Evolutionary conservation across 1,139 yeast species (phyloP).

Genomic region (Kurtzmaniella quercitrusa): DNA sequence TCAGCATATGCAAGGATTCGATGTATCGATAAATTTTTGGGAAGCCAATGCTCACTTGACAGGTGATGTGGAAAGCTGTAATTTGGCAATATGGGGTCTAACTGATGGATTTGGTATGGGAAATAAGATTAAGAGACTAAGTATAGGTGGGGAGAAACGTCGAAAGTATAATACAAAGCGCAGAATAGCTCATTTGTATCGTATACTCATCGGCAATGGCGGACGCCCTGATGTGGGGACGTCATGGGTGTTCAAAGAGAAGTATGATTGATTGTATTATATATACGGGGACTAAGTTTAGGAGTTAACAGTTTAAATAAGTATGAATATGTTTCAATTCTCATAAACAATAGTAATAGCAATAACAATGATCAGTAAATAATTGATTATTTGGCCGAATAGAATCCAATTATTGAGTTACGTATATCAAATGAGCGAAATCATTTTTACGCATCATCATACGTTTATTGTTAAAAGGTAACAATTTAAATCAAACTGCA

Average conservation of each 20-base stretch:
- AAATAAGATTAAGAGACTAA: conserved; percentile 10
- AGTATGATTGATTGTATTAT: conserved; percentile 9
- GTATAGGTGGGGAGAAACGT: conserved; percentile 14
- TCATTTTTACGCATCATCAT: too few species aligned
- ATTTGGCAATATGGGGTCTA: conserved; percentile 21
- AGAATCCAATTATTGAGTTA: too few species aligned
- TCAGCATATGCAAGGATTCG: conserved; percentile 15
- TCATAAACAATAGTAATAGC: too few species aligned
- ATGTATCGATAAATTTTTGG: conserved; percentile 20
- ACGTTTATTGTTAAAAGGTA: too few species aligned
- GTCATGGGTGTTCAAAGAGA: conserved; percentile 18
- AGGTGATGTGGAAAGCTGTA: conserved; percentile 16
- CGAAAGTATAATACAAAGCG: conserved; percentile 19
- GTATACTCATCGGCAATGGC: conserved; percentile 16
- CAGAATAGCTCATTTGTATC: conserved; percentile 21
- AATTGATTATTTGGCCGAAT: too few species aligned
- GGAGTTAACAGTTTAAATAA: not conserved
- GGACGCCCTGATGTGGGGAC: conserved; percentile 15
- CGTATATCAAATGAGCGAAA: too few species aligned
- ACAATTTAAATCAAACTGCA: too few species aligned
- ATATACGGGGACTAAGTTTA: too few species aligned
- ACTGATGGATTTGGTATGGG: conserved; percentile 21
- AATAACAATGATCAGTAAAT: too few species aligned
- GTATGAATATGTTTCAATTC: not conserved
- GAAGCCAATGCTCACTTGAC: conserved; percentile 21